Percentiles rank a stretch among this genome's conserved stretches.
Evolutionary conservation across 371 early-diverging fungal species (phyloP).

Genomic region (Blakeslea trispora): DNA sequence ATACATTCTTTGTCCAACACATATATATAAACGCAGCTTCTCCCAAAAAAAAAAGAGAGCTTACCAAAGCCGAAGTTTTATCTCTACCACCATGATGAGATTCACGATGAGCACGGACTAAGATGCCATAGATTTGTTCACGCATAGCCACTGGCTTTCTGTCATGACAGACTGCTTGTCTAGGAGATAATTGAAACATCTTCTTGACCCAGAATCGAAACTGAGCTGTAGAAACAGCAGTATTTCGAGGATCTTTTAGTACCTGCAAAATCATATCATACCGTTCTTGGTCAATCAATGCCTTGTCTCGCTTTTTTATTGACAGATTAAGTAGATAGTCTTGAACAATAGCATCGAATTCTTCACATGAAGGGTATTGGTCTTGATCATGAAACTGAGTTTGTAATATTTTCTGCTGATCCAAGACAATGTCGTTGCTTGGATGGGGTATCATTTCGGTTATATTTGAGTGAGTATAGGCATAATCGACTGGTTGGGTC

Average conservation of each 20-base stretch:
- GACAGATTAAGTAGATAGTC: slow-evolving; percentile 59
- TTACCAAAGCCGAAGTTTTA: slow-evolving; percentile 66
- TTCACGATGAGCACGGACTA: slow-evolving; percentile 60
- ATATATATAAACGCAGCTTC: no score
- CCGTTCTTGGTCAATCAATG: slow-evolving; percentile 54
- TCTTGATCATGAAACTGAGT: slow-evolving; percentile 38
- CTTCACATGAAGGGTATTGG: slow-evolving; percentile 42
- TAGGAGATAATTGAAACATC: slow-evolving; percentile 57
- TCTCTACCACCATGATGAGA: slow-evolving; percentile 66
- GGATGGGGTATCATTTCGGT: slow-evolving; percentile 6
- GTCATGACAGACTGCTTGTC: slow-evolving; percentile 54
- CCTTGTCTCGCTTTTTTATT: slow-evolving; percentile 65
- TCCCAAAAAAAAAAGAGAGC: neutral
- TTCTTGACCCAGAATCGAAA: slow-evolving; percentile 72
- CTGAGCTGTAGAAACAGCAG: slow-evolving; percentile 62
- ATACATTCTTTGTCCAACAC: no score
- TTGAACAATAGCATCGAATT: slow-evolving; percentile 49
- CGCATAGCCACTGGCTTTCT: slow-evolving; percentile 63
- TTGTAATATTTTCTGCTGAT: slow-evolving; percentile 2
- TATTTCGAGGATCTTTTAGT: slow-evolving; percentile 59
- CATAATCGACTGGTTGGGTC: slow-evolving; percentile 2
- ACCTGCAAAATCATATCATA: slow-evolving; percentile 59
- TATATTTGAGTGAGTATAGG: slow-evolving; percentile 6
- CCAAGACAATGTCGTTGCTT: slow-evolving; percentile 5
- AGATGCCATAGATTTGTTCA: slow-evolving; percentile 59